Base-by-base conservation (phyloP, 2,329 filamentous ascomycete genomes). In the Hymenoscyphus salicellus region DNA sequence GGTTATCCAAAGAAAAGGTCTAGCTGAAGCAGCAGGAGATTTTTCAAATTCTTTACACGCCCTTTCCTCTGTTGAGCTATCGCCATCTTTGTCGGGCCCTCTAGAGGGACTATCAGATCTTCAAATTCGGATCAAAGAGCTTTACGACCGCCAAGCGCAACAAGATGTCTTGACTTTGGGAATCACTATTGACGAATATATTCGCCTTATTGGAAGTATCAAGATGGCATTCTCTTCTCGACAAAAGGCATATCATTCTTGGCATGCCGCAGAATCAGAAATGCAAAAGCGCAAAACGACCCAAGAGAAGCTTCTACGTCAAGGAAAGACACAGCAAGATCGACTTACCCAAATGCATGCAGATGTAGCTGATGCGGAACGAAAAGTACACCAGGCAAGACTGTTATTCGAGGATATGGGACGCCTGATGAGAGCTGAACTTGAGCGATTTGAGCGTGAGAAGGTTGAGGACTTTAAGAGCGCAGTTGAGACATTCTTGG, bases 391-490 rank as follows among this genome's bases (percentile, higher is more conserved):
- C 76, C 93, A 97, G 77, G 91, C 93, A 0, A 83, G 93, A 62
- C 79, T 98, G 64, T 79, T 97, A 56, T 99, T 99, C 73, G 95
- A 99, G 70, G 95, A 99, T 74, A 98, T 99, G 93, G 95, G 95
- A 16, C 85, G 93, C 14, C 80, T 97, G 74, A 95, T 99, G 93
- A 87, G 92, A 66, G 84, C 84, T 41, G 95, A 99, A 78, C 82
- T 99, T 70, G 95, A 98, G 73, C 85, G 93, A 20, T 99, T 99
- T 74, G 95, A 99, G 80, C 86, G 86, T 72, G 95, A 99, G 79
- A 99, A 99, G 82, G 95, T 99, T 2, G 95, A 99, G 76, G 95
- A 99, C 76, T 99, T 99, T 78, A 99, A 99, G 83, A 95, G 91
- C 68, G 94, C 93, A 0, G 93, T 99, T 1, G 95, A 99, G 81